Evolutionary conservation across 495 filamentous ascomycete genomes (phyloP).

Genomic region (Xylaria telfairii): DNA sequence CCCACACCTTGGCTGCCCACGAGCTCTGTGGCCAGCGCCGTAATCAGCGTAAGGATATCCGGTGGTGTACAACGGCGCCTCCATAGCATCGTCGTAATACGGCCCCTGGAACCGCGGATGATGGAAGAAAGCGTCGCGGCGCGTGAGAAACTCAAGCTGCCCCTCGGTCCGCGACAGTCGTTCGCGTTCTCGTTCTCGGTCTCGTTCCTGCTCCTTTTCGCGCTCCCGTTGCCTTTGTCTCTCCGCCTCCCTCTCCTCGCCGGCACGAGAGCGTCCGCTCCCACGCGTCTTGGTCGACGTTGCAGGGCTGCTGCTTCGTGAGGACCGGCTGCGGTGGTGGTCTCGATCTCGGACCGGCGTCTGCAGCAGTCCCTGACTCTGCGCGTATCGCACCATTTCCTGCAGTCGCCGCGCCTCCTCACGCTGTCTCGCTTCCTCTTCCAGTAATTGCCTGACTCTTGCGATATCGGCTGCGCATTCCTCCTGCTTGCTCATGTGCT

Average conservation of each 20-base stretch:
- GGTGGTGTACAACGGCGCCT: neutral
- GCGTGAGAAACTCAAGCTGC: conserved; percentile 11
- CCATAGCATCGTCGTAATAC: conserved; percentile 13
- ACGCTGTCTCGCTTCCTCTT: conserved; percentile 35
- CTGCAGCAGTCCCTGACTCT: conserved; percentile 31
- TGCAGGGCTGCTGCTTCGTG: conserved; percentile 24
- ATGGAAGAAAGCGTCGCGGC: conserved; percentile 4
- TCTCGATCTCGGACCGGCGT: conserved; percentile 16
- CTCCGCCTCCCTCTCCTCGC: neutral
- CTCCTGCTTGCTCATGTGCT: conserved; percentile 30
- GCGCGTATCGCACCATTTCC: conserved; percentile 35
- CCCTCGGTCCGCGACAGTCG: conserved; percentile 13
- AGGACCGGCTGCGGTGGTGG: conserved; percentile 6
- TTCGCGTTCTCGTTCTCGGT: conserved; percentile 7
- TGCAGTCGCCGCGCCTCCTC: conserved; percentile 31
- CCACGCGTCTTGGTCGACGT: neutral
- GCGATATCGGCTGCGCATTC: conserved; percentile 35
- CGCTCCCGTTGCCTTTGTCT: conserved; percentile 12
- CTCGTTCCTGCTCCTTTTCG: conserved; percentile 4
- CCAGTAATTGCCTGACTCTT: conserved; percentile 30
- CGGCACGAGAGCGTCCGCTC: neutral
- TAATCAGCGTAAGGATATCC: conserved; percentile 9
- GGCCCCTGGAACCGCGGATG: neutral
- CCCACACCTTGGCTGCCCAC: neutral
- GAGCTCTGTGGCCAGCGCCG: conserved; percentile 6